Evolutionary conservation across 352 stramenopile genomes (phyloP).

Genomic region (Globisporangium okanoganense): DNA sequence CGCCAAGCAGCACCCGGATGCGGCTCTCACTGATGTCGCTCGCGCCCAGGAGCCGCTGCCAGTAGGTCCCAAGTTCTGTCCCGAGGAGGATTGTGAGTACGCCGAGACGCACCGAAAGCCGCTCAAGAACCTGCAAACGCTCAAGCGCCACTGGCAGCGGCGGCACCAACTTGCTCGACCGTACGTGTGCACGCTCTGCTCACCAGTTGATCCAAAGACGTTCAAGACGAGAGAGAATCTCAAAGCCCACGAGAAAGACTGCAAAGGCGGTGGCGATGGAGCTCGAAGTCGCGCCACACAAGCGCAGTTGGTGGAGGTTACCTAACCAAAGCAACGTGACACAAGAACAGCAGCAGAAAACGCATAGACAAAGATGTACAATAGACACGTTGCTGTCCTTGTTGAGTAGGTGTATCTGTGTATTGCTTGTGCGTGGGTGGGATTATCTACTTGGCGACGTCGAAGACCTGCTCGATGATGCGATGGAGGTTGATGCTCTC

Average conservation of each 20-base stretch:
- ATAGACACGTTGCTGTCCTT: background rate
- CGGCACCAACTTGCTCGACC: constrained; percentile 48
- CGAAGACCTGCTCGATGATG: constrained; percentile 83
- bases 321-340: background rate
- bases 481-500: constrained; percentile 86
- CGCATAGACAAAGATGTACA: background rate
- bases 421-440: background rate
- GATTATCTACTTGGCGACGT: constrained; percentile 68
- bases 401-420: background rate
- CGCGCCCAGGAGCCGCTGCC: constrained; percentile 38
- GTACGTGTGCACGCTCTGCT: constrained; percentile 46
- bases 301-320: background rate
- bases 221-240: constrained; percentile 76
- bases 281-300: background rate
- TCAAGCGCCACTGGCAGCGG: constrained; percentile 74
- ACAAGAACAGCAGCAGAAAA: background rate
- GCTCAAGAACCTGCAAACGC: constrained; percentile 61
- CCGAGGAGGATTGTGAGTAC: constrained; percentile 53
- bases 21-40: constrained; percentile 27
- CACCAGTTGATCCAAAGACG: constrained; percentile 34
- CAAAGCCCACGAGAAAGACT: constrained; percentile 67
- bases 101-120: constrained; percentile 34
- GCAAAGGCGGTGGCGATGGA: constrained; percentile 19
- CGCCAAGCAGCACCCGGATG: constrained; percentile 48
- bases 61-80: constrained; percentile 59